Percentiles rank a stretch among this genome's conserved stretches.
These are phyloP conservation scores for Abrus precatorius DNA, from an alignment of 306 rosid species.

Conservation along the genomic window DNA sequence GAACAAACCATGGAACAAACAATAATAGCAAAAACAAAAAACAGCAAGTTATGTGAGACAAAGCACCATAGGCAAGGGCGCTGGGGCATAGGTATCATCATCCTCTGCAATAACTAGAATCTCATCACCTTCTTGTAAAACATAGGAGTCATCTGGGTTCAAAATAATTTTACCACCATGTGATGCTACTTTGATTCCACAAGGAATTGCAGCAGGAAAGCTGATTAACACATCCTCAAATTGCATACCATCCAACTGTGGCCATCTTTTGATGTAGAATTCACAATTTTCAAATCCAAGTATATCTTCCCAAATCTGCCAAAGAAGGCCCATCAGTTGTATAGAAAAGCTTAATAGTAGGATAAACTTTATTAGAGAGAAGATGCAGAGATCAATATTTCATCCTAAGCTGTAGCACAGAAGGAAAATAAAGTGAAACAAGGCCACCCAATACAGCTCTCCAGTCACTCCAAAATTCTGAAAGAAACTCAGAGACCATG, in stretches of 20 bases:
- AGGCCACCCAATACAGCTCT: background rate
- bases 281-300: conserved; percentile 97
- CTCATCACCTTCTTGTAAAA: conserved; percentile 89
- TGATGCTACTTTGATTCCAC: conserved; percentile 89
- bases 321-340: conserved; percentile 43
- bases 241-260: conserved; percentile 79
- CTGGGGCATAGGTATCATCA: conserved; percentile 87
- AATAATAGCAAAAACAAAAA: conserved; percentile 20
- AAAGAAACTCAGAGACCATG: background rate
- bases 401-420: conserved; percentile 25
- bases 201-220: conserved; percentile 92
- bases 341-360: background rate
- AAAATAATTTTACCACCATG: conserved; percentile 81
- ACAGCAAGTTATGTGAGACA: conserved; percentile 44
- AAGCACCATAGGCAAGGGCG: conserved; percentile 83
- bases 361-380: conserved; percentile 8
- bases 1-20: conserved; percentile 41
- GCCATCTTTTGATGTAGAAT: conserved; percentile 95
- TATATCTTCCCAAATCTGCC: conserved; percentile 95
- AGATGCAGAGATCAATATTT: background rate
- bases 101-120: conserved; percentile 93
- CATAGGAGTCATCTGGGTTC: conserved; percentile 86
- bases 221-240: conserved; percentile 82
- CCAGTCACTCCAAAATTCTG: conserved; percentile 8
- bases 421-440: conserved; percentile 12